Evolutionary conservation across 176 grass and related monocot species (phyloP), one percentile per base, ranked within the genome.

Genomic region (Rhipidocladum racemiflorum): DNA sequence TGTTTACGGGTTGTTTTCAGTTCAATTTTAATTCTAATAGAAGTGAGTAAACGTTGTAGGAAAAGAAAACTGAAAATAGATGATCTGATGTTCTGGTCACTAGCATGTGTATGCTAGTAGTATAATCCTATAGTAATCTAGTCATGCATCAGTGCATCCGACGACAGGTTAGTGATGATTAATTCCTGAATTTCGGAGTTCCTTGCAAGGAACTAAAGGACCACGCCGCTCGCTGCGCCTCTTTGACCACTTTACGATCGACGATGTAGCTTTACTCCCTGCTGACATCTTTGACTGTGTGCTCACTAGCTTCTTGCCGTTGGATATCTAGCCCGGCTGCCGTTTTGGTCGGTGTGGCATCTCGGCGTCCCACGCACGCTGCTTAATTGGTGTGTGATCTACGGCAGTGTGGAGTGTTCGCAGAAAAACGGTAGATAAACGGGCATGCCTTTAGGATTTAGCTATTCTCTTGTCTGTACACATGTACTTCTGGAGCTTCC

Each of bases 201-300:
- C 43, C 6, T 61, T 61, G 49, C 49, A 24, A 74, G 3, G 9
- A 20, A n/a, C n/a, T n/a, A n/a, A n/a, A 32, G 25, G 77, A 20
- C 39, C 50, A 39, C 50, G 34, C 53, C 14, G 53, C 35, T 1
- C 13, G 1, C 54, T 27, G 56, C 25, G 4, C 63, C 43, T 69
- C 62, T 82, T 82, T 46, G 71, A 42, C 5, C 78, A 3, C 65
- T 48, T 76, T 76, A 55, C 36, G 73, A 76, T 60, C 73, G 35
- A 15, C 12, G 36, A 6, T 14, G n/a, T 24, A 2, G 13, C 73
- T 76, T 60, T 59, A 45, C 20, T 45, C n/a, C 9, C 55, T 24
- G 55, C 55, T 24, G 55, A 12, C 55, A 59, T 59, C 0, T 59
- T 59, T 59, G 54, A 56, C 18, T 54, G 20, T 55, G 20, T 55